Conservation (phyloP, 2,329 filamentous ascomycete species). For the Clonostachys sp. region DNA sequence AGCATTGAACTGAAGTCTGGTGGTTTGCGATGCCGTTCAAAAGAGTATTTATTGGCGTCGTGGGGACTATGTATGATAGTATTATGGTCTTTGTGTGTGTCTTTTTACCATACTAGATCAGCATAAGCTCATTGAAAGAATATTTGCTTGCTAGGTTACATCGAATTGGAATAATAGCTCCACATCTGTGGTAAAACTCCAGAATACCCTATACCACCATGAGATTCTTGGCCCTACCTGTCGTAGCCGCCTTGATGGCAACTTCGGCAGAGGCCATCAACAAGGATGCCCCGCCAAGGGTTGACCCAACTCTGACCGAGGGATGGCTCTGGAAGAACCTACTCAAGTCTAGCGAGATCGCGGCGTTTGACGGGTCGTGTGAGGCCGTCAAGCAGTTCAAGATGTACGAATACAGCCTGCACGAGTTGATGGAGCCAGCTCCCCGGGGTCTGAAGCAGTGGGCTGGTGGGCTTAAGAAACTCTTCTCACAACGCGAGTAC, state of each 20-base stretch:
- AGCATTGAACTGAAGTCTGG: slow-evolving; percentile 4
- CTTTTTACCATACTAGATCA: no score
- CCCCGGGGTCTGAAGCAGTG: slow-evolving; percentile 33
- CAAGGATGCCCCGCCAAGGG: slow-evolving; percentile 13
- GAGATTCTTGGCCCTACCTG: slow-evolving; percentile 10
- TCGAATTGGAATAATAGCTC: no score
- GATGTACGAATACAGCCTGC: slow-evolving; percentile 35
- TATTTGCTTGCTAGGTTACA: no score
- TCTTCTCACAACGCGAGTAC: slow-evolving; percentile 35
- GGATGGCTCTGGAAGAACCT: slow-evolving; percentile 36
- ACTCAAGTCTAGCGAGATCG: slow-evolving; percentile 20
- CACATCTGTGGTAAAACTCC: no score
- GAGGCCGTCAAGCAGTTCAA: slow-evolving; percentile 23
- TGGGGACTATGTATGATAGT: no score
- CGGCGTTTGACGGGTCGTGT: slow-evolving; percentile 26
- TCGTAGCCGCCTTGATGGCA: slow-evolving; percentile 6
- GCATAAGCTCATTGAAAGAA: no score
- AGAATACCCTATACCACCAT: slow-evolving; percentile 6
- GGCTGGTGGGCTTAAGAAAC: slow-evolving; percentile 29
- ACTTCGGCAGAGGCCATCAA: slow-evolving; percentile 17
- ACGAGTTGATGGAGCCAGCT: slow-evolving; percentile 29
- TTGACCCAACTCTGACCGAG: slow-evolving; percentile 25
- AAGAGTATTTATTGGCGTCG: slow-evolving; percentile 1
- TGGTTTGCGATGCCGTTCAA: neutral
- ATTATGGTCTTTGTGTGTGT: no score